Evolutionary conservation across 2,329 filamentous ascomycete genomes (phyloP), one percentile per base, ranked within the genome.

Genomic region (Aspergillus bombycis): DNA sequence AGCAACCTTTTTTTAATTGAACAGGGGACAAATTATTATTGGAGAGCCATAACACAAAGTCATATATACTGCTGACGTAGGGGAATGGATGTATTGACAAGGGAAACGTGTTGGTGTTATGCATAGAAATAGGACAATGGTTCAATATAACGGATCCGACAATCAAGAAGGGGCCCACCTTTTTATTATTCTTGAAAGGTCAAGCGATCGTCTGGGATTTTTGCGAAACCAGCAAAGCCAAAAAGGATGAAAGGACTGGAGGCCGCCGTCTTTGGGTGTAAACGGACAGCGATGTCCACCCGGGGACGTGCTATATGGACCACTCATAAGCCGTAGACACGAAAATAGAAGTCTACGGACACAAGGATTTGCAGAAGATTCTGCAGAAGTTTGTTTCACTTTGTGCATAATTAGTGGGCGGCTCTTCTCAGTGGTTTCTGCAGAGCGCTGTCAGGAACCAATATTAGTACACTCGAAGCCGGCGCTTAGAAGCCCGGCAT

Each of bases 401-500:
- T 69, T 53, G 62, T 58, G 68, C 60, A 62, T 62, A 58, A 60
- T 60, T 53, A 64, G 28, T 66, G 52, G 62, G 61, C 63, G 60
- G 62, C 60, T 65, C 32, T 48, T 62, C 32, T 60, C n/a, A 58
- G 48, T 64, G 62, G 64, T 28, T 66, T 70, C 64, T 66, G 62
- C 58, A 70, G 62, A 68, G 64, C 66, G 66, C 68, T 63, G 56
- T 52, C 46, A 54, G 58, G 26, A 60, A 66, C 73, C 72, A 73
- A 74, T 69, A 67, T 74, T 38, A 26, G 52, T 14, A 72, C 71
- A 41, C 61, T 61, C 52, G 26, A 55, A 23, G 53, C 63, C 61
- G 64, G 74, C 73, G 74, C 73, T 75, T 74, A 75, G 65, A 62
- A 50, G 57, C 59, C 38, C 65, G 63, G 55, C 56, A 58, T 56